These are phyloP conservation scores for Kwoniella pini DNA, from an alignment of 768 basidiomycete species.

Conservation along the genomic window DNA sequence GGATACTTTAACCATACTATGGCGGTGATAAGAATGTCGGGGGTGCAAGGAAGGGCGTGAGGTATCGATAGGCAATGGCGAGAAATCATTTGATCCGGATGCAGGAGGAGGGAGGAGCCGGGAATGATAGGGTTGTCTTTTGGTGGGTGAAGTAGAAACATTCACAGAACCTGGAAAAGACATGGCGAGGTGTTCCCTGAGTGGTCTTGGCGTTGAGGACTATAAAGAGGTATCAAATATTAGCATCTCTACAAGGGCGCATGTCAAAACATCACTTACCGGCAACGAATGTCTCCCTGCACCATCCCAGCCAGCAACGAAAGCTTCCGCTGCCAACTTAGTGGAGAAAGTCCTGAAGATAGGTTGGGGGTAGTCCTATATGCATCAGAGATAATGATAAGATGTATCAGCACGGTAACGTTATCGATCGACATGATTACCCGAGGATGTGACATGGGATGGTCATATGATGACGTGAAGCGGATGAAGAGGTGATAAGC, in stretches of 20 bases:
- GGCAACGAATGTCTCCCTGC: conserved; percentile 41
- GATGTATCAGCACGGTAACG: background rate
- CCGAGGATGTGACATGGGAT: conserved; percentile 7
- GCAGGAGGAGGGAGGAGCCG: conserved; percentile 21
- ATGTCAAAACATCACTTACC: conserved; percentile 33
- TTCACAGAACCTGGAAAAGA: conserved; percentile 43
- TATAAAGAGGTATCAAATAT: background rate
- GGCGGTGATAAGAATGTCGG: conserved; percentile 23
- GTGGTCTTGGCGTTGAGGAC: conserved; percentile 36
- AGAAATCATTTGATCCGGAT: conserved; percentile 8
- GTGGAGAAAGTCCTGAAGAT: conserved; percentile 50
- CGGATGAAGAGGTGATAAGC: background rate
- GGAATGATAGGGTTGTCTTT: conserved; percentile 32
- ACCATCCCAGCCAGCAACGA: conserved; percentile 45
- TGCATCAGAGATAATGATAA: background rate
- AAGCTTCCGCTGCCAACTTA: conserved; percentile 48
- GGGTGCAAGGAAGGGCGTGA: conserved; percentile 9
- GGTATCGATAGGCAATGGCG: conserved; percentile 24
- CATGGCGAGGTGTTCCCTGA: conserved; percentile 49
- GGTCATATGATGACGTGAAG: background rate
- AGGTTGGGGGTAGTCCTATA: conserved; percentile 34
- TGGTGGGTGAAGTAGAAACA: conserved; percentile 24
- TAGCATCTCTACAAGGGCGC: background rate
- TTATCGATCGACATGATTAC: conserved; percentile 3
- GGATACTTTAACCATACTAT: conserved; percentile 40